Conservation (phyloP, 768 basidiomycete genomes). For the Suillus variegatus region DNA sequence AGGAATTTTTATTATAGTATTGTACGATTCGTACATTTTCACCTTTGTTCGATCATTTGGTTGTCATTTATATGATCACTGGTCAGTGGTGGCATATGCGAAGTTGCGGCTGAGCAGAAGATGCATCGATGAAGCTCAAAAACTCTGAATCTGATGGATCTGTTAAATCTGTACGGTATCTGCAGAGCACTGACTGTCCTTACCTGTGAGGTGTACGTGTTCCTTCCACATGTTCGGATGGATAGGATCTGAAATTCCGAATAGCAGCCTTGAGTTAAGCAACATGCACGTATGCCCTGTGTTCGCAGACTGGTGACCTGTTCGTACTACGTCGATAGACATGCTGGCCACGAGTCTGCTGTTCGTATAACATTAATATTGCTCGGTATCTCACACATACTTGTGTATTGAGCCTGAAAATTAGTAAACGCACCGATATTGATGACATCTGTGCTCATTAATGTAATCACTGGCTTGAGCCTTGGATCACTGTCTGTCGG, state of each 20-base stretch:
- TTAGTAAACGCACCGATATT: neutral
- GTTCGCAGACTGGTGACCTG: too few relatives aligned
- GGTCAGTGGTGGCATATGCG: slow-evolving; percentile 19
- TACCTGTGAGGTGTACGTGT: neutral
- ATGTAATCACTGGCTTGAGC: too few relatives aligned
- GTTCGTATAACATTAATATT: too few relatives aligned
- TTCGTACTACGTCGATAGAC: too few relatives aligned
- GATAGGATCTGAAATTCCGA: too few relatives aligned
- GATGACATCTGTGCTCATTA: too few relatives aligned
- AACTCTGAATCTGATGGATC: neutral
- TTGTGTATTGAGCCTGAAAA: too few relatives aligned
- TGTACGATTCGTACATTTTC: neutral
- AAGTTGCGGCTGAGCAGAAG: neutral
- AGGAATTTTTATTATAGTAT: slow-evolving; percentile 41
- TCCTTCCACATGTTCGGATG: neutral
- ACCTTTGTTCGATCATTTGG: neutral
- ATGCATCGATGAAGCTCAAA: neutral
- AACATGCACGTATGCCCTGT: too few relatives aligned
- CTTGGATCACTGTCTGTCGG: too few relatives aligned
- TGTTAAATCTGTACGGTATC: neutral
- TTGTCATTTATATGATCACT: neutral
- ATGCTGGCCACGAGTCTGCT: too few relatives aligned
- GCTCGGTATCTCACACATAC: too few relatives aligned
- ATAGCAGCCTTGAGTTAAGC: too few relatives aligned
- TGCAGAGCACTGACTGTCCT: neutral